Evolutionary conservation across 495 filamentous ascomycete species (phyloP).

Genomic region (Penicillium goetzii): DNA sequence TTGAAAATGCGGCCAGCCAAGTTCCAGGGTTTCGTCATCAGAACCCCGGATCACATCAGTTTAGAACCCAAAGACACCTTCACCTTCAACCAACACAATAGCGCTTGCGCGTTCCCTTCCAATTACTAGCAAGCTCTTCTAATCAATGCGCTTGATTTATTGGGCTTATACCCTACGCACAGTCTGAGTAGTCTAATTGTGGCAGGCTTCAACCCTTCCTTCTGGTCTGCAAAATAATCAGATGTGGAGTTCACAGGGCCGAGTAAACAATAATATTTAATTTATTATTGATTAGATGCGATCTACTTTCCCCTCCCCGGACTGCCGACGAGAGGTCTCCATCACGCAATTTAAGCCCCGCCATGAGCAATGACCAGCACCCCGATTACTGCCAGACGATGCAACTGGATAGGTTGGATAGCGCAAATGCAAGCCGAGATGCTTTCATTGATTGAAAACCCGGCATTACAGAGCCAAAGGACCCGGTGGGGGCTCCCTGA

Average conservation of each 20-base stretch:
- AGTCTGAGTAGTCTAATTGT: not conserved
- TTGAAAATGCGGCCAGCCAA: constrained; percentile 14
- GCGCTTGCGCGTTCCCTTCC: not conserved
- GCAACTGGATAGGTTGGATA: constrained; percentile 14
- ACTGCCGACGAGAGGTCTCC: constrained; percentile 10
- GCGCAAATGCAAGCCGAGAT: constrained; percentile 18
- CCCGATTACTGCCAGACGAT: constrained; percentile 1
- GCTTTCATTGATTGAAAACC: constrained; percentile 1
- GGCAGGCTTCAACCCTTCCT: not conserved
- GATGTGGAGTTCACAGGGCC: not conserved
- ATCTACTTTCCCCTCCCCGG: constrained; percentile 16
- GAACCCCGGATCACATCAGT: constrained; percentile 32
- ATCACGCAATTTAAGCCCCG: constrained; percentile 48
- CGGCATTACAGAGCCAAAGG: constrained; percentile 14
- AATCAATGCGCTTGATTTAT: not conserved
- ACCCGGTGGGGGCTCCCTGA: constrained; percentile 20
- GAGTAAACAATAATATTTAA: not conserved
- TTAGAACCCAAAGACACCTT: constrained; percentile 22
- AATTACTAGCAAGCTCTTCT: not conserved
- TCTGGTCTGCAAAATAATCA: not conserved
- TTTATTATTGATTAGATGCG: constrained; percentile 4
- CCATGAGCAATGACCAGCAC: constrained; percentile 39
- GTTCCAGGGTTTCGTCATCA: constrained; percentile 30
- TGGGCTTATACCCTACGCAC: not conserved
- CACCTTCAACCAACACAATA: not conserved